Conservation (phyloP, 2,329 filamentous ascomycete species). For the Emmonsiellopsis sp. region DNA sequence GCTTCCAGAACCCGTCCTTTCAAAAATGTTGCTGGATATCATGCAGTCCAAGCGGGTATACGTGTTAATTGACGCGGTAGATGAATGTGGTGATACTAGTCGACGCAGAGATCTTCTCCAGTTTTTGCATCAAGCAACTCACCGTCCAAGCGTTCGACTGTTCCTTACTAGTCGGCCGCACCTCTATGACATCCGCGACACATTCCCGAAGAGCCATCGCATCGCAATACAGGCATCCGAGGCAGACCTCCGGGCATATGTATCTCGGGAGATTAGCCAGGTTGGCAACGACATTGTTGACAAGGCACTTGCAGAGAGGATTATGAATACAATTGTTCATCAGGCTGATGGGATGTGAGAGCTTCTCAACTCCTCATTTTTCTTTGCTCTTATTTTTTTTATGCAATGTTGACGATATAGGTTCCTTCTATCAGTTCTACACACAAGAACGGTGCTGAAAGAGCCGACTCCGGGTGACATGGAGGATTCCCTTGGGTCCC, state of each 20-base stretch:
- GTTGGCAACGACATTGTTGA: not conserved
- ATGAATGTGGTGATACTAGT: no score
- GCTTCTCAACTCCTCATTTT: not conserved
- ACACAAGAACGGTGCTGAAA: not conserved
- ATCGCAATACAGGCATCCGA: not conserved
- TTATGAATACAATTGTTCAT: not conserved
- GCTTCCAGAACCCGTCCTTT: no score
- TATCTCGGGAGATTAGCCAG: not conserved
- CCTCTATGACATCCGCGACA: not conserved
- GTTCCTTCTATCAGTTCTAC: conserved; percentile 1
- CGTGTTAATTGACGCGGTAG: no score
- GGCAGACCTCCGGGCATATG: not conserved
- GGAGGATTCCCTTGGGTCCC: not conserved
- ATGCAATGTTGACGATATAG: not conserved
- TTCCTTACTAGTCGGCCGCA: conserved; percentile 1
- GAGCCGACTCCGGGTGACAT: conserved; percentile 1
- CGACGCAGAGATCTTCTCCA: not conserved
- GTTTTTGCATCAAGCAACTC: conserved; percentile 1
- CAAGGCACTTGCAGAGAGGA: not conserved
- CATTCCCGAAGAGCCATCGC: not conserved
- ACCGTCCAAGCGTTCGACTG: not conserved
- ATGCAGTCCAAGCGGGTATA: no score
- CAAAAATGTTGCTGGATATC: no score
- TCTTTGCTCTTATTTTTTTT: not conserved
- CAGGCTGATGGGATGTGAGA: conserved; percentile 2